Base-by-base conservation (phyloP, 2,329 filamentous ascomycete species). In the Cladosporium sp. region DNA sequence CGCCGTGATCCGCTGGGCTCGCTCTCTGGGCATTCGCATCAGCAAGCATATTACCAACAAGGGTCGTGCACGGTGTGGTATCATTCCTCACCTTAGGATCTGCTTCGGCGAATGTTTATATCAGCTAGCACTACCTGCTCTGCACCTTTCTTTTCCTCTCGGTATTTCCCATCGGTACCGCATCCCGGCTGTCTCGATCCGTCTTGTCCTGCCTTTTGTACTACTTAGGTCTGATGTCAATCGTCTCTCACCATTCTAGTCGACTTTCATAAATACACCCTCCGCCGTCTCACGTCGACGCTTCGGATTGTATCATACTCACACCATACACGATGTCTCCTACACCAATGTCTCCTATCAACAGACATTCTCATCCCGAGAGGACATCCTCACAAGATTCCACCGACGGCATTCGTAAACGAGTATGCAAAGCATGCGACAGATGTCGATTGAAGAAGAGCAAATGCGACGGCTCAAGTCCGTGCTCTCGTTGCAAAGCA, bases 391-490 rank as follows among this genome's bases (percentile, higher is more conserved):
- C 67, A 15, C 59, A 62, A 59, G 66, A 67, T 52, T 68, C 65
- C 15, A 64, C 67, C 2, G 57, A 65, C 12, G 69, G 64, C 43
- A 67, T 70, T 40, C 65, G 84, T 65, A 87, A 87, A 73, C 78
- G 84, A 67, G 84, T 87, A 39, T 85, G 84, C 71, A 87, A 87
- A 73, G 84, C 84, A 22, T 87, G 84, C 72, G 84, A 87, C 72
- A 79, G 84, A 60, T 87, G 84, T 74, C 78, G 84, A 50, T 66
- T 86, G 59, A 87, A 87, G 73, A 87, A 87, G 70, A 86, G 84
- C 69, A 87, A 87, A 81, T 87, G 84, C 72, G 84, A 87, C 68
- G 84, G 84, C 63, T 76, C 80, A 38, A 82, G 76, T 65, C 84
- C 84, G 17, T 87, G 84, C 74, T 79, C 79, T 65, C 76, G 84